Base-by-base conservation (phyloP, 2,329 filamentous ascomycete genomes). In the Amauroascus niger region DNA sequence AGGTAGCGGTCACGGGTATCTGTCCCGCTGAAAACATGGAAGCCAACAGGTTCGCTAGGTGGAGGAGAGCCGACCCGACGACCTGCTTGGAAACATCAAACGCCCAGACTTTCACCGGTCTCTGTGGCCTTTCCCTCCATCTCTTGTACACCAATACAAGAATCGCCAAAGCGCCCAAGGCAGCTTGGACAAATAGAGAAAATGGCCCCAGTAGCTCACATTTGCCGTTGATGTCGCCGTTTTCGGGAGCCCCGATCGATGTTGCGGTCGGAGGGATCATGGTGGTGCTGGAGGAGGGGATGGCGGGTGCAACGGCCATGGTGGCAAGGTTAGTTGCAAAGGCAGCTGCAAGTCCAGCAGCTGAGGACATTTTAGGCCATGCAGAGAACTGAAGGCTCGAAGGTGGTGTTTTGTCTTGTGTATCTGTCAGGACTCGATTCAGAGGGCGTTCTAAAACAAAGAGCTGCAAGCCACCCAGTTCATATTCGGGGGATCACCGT, bases 11-110 rank as follows among this genome's bases (percentile, higher is more conserved):
- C 32, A 71, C 67, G 37, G 72, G 67, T 33, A 97, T 86, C 63
- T 87, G 83, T 2, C 89, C 90, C 52, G 87, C 91, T 0, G 88
- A 94, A 61, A 98, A 79, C 87, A 97, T 88, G 45, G 88, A 94
- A 86, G 98, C 95, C 69, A 95, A 82, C 51, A 98, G 78, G 67
- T 98, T 98, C 61, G 90, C 87, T 43, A 91, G 77, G 71, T 98
- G 93, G 32, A 96, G 82, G 68, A 98, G 78, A 44, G 89, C 84
- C 28, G 89, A 94, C 20, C 93, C 93, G 64, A 97, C 87, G 52
- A 98, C 88, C 75, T 98, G 93, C 75, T 98, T 98, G 30, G 88
- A 95, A 22, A 84, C 93, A 67, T 98, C 93, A 69, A 97, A 98
- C 69, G 87, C 90, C 91, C 93, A 98, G 60, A 98, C 89, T 77